Evolutionary conservation across 2,329 filamentous ascomycete genomes (phyloP).

Genomic region (Phoma sp.): DNA sequence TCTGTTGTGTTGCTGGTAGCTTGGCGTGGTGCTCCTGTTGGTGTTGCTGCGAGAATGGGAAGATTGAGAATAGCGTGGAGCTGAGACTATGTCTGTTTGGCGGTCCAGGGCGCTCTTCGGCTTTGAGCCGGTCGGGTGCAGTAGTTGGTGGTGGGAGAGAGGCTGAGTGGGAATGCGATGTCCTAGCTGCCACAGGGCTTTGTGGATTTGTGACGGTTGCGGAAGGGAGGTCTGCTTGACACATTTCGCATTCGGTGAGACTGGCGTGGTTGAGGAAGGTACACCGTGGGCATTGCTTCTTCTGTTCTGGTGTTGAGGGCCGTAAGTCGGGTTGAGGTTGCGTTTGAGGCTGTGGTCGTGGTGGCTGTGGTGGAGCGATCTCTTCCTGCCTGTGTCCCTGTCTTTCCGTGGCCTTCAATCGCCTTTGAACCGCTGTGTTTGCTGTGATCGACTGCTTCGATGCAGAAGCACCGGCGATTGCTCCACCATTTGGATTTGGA

Average conservation of each 20-base stretch:
- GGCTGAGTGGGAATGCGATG: slow-evolving; percentile 37
- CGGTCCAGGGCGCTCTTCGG: slow-evolving; percentile 22
- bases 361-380: slow-evolving; percentile 24
- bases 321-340: slow-evolving; percentile 14
- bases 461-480: slow-evolving; percentile 3
- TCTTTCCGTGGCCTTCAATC: slow-evolving; percentile 1
- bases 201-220: slow-evolving; percentile 30
- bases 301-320: slow-evolving; percentile 34
- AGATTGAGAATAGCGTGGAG: slow-evolving; percentile 44
- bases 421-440: slow-evolving; percentile 20
- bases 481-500: slow-evolving; percentile 30
- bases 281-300: slow-evolving; percentile 45
- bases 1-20: slow-evolving; percentile 33
- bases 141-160: slow-evolving; percentile 33
- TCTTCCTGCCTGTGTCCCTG: slow-evolving; percentile 17
- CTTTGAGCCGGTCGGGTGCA: slow-evolving; percentile 1
- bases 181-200: slow-evolving; percentile 25
- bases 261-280: slow-evolving; percentile 45
- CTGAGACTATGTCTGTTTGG: slow-evolving; percentile 44
- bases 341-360: slow-evolving; percentile 21
- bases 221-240: slow-evolving; percentile 36
- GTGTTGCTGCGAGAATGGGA: slow-evolving; percentile 44
- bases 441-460: slow-evolving; percentile 22
- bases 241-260: slow-evolving; percentile 43
- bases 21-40: slow-evolving; percentile 41